A percentile compares a stretch with the other conserved stretches of the same genome.
Evolutionary conservation across 169 alveolate genomes (phyloP).

Genomic region (Plasmodium inui): DNA sequence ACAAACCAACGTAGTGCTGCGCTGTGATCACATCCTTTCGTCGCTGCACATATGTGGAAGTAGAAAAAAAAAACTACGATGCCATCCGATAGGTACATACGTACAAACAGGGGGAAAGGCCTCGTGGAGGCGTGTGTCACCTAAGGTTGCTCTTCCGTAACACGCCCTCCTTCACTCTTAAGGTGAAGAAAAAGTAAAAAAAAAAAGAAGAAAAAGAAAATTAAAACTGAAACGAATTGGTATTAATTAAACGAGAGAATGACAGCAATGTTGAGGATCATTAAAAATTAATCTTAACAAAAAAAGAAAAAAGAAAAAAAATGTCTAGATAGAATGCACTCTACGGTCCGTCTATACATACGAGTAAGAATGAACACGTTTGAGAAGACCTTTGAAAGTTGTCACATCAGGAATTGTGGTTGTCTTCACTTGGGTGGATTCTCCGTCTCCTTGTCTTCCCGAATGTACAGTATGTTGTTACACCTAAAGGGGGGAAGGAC

Average conservation of each 20-base stretch:
- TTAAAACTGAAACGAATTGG: background rate
- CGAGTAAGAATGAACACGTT: background rate
- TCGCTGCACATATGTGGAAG: background rate
- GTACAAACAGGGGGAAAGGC: too few relatives aligned
- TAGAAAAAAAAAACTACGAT: too few relatives aligned
- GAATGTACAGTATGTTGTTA: slow-evolving; percentile 89
- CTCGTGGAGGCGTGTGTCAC: too few relatives aligned
- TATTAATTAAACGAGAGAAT: background rate
- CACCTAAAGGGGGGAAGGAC: slow-evolving; percentile 78
- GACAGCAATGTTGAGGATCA: background rate
- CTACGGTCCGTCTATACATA: background rate
- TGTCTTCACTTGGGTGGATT: slow-evolving; percentile 66
- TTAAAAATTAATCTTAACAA: too few relatives aligned
- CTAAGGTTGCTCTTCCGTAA: too few relatives aligned
- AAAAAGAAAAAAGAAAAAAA: too few relatives aligned
- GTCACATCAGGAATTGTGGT: background rate
- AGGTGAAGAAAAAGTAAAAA: too few relatives aligned
- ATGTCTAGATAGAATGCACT: background rate
- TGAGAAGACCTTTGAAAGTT: background rate
- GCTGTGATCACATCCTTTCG: background rate
- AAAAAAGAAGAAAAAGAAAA: too few relatives aligned
- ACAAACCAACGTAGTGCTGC: background rate
- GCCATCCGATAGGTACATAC: too few relatives aligned
- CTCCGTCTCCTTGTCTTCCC: slow-evolving; percentile 86
- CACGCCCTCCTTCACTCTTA: too few relatives aligned